Evolutionary conservation across 169 alveolate genomes (phyloP).

Genomic region (Plasmodium reichenowi): DNA sequence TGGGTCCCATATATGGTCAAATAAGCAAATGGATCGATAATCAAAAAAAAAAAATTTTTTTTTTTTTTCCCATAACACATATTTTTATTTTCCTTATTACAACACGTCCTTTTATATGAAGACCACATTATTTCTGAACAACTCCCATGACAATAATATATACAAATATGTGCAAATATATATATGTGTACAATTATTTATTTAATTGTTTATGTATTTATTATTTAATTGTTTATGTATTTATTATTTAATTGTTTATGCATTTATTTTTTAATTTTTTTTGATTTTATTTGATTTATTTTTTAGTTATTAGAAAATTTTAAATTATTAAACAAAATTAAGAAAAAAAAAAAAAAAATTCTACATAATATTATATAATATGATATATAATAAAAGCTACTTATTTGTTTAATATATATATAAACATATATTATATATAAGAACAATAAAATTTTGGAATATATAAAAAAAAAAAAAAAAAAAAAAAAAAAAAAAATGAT

Average conservation of each 20-base stretch:
- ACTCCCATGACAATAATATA: no score
- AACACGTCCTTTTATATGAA: no score
- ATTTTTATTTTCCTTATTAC: not conserved
- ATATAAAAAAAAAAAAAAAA: slow-evolving; percentile 1
- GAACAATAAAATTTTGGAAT: slow-evolving; percentile 16
- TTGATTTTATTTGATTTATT: not conserved
- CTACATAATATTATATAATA: not conserved
- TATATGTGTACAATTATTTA: no score
- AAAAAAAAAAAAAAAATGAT: not conserved
- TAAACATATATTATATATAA: not conserved
- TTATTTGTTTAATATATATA: not conserved
- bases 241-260: no score
- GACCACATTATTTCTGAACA: no score
- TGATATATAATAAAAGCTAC: no score
- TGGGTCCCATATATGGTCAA: slow-evolving; percentile 87
- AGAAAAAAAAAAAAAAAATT: slow-evolving; percentile 15
- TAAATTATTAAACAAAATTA: slow-evolving; percentile 26
- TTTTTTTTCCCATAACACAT: slow-evolving; percentile 7
- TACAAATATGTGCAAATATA: no score
- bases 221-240: no score
- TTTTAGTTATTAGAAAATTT: slow-evolving; percentile 16
- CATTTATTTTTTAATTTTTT: no score
- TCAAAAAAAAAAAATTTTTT: not conserved
- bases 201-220: no score
- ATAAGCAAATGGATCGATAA: slow-evolving; percentile 80